phyloP scores from a whole-genome alignment of 169 alveolate species.

The Theileria orientalis region DNA sequence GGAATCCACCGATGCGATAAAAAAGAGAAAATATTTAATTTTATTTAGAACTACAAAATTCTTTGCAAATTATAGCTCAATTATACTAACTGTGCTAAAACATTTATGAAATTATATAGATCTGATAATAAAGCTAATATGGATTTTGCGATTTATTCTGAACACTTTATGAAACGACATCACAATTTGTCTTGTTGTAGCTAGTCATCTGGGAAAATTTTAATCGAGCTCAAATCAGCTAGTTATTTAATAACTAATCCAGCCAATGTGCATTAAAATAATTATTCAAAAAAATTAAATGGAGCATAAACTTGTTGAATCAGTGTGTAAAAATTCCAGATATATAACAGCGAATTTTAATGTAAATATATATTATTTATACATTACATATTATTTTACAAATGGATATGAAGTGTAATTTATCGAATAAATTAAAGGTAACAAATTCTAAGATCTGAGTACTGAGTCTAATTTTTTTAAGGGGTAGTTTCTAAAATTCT shows the following conservation, averaged over 20 bases:
- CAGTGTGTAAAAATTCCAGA: too few species aligned
- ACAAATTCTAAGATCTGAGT: not conserved
- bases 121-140: not conserved
- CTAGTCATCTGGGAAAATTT: not conserved
- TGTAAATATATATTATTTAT: conserved; percentile 1
- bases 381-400: not conserved
- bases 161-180: conserved; percentile 1
- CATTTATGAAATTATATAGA: conserved; percentile 6
- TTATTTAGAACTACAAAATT: not conserved
- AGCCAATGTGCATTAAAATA: too few species aligned
- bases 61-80: not conserved
- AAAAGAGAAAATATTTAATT: not conserved
- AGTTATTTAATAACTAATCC: too few species aligned
- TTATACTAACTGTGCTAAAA: not conserved
- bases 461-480: not conserved
- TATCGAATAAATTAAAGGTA: not conserved
- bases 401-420: not conserved
- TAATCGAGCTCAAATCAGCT: too few species aligned
- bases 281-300: not conserved
- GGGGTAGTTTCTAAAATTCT: not conserved
- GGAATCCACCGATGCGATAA: too few species aligned
- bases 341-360: too few species aligned
- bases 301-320: not conserved
- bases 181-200: conserved; percentile 10
- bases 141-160: not conserved